A percentile compares a stretch with the other conserved stretches of the same genome.
Conservation (phyloP, 148 eudicot species). For the Euryodendron excelsum region DNA sequence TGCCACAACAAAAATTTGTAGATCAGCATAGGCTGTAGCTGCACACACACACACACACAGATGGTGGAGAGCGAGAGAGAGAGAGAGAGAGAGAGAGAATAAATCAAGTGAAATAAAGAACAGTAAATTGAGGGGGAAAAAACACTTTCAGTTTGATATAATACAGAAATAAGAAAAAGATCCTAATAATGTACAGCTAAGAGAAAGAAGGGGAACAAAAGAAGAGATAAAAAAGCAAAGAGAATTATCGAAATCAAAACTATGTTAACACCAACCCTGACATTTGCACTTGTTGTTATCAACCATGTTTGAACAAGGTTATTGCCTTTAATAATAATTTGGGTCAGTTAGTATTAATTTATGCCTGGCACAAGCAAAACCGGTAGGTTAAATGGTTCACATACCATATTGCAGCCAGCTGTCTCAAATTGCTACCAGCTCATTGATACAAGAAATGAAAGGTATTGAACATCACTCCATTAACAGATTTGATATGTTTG, state of each 20-base stretch:
- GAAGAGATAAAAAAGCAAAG: background rate
- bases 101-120: background rate
- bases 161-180: background rate
- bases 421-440: background rate
- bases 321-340: background rate
- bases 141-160: background rate
- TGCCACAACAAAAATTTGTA: background rate
- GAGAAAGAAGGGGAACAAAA: background rate
- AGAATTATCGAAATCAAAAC: background rate
- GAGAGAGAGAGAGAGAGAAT: background rate
- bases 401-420: background rate
- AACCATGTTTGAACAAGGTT: background rate
- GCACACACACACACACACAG: background rate
- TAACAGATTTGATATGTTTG: background rate
- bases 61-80: background rate
- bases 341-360: background rate
- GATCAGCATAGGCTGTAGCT: background rate
- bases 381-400: background rate
- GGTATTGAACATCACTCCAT: background rate
- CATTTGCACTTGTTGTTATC: background rate
- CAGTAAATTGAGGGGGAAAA: background rate
- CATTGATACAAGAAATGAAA: background rate
- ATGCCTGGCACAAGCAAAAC: background rate
- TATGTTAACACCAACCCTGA: background rate
- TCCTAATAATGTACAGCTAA: background rate